These are phyloP conservation scores for Phytopythium montanum DNA, from an alignment of 352 stramenopile genomes.

Conservation along the genomic window DNA sequence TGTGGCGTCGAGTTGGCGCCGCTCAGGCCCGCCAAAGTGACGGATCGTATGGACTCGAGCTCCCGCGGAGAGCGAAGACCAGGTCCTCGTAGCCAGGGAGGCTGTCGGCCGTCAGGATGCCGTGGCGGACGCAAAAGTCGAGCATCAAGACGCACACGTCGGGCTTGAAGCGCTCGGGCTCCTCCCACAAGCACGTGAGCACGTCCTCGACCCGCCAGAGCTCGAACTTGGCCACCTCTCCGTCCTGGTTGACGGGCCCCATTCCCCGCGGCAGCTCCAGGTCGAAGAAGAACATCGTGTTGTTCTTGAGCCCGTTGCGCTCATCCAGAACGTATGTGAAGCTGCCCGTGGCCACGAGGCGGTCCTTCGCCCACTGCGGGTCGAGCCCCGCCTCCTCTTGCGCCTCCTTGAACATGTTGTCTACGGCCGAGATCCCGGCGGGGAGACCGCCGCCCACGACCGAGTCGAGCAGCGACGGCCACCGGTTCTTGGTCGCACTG, in stretches of 20 bases:
- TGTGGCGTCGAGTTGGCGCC: too few species aligned
- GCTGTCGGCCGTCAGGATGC: slow-evolving; percentile 55
- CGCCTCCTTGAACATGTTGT: slow-evolving; percentile 77
- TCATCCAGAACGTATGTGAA: slow-evolving; percentile 58
- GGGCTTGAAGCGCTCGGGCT: slow-evolving; percentile 62
- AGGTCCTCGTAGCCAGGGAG: slow-evolving; percentile 43
- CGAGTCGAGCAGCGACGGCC: slow-evolving; percentile 50
- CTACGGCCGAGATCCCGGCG: slow-evolving; percentile 33
- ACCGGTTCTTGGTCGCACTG: slow-evolving; percentile 44
- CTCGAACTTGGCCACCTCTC: slow-evolving; percentile 63
- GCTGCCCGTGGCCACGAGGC: slow-evolving; percentile 37
- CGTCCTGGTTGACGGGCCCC: slow-evolving; percentile 41
- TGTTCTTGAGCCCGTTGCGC: slow-evolving; percentile 52
- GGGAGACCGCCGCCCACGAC: slow-evolving; percentile 62
- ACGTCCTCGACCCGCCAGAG: slow-evolving; percentile 39
- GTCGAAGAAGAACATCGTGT: slow-evolving; percentile 73
- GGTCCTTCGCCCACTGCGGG: slow-evolving; percentile 25
- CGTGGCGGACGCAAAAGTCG: slow-evolving; percentile 64
- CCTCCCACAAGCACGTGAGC: slow-evolving; percentile 30
- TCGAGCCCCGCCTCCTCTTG: slow-evolving; percentile 56
- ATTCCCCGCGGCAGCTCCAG: slow-evolving; percentile 40
- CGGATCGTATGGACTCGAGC: slow-evolving; percentile 23
- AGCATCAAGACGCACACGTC: slow-evolving; percentile 66
- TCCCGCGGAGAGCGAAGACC: slow-evolving; percentile 26
- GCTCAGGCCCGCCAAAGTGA: neutral